Conservation (phyloP, 2,329 filamentous ascomycete species). For the Truncatella angustata region DNA sequence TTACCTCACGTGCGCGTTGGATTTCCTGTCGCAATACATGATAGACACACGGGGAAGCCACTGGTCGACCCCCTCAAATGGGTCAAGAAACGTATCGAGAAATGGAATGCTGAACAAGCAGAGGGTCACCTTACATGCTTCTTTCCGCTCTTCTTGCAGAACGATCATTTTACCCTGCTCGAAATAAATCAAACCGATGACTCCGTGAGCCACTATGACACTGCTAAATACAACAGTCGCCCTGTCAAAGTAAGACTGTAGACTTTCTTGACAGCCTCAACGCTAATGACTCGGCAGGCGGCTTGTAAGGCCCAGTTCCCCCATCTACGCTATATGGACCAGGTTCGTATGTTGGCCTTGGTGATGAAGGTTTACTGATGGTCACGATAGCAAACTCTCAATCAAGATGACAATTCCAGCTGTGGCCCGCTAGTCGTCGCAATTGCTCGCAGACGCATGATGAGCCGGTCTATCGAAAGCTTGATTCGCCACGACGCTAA, state of each 20-base stretch:
- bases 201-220: slow-evolving; percentile 6
- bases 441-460: slow-evolving; percentile 3
- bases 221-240: not conserved
- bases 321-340: not conserved
- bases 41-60: not conserved
- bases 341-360: not conserved
- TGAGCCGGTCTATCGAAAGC: not conserved
- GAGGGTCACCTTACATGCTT: not conserved
- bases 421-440: slow-evolving; percentile 2
- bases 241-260: not conserved
- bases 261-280: not conserved
- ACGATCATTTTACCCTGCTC: slow-evolving; percentile 7
- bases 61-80: not conserved
- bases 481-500: not conserved
- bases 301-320: not conserved
- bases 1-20: slow-evolving; percentile 4
- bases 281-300: not conserved
- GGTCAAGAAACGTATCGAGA: slow-evolving; percentile 1
- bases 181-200: slow-evolving; percentile 8
- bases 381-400: not conserved
- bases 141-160: slow-evolving; percentile 3
- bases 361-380: not conserved
- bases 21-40: slow-evolving; percentile 6
- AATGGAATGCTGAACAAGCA: not conserved
- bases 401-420: not conserved